Evolutionary conservation across 2,329 filamentous ascomycete genomes (phyloP).

Genomic region (Amylocarpus encephaloides): DNA sequence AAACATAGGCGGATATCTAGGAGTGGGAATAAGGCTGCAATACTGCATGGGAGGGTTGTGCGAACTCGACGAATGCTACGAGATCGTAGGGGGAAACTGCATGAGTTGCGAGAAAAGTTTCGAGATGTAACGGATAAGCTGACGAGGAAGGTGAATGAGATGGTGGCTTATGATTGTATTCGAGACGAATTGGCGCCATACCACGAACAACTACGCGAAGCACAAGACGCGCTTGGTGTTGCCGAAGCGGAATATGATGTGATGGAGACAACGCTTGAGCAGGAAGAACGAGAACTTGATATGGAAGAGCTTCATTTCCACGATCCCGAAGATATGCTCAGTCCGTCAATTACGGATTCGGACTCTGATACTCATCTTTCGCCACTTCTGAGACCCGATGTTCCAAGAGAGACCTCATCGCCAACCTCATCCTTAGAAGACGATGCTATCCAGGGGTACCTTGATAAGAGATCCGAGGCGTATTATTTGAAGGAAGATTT

Average conservation of each 20-base stretch:
- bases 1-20: conserved; percentile 8
- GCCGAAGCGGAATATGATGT: conserved; percentile 15
- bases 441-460: conserved; percentile 8
- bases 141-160: conserved; percentile 13
- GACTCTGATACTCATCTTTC: conserved; percentile 14
- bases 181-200: conserved; percentile 11
- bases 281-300: conserved; percentile 20
- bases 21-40: conserved; percentile 12
- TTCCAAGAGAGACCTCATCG: background rate
- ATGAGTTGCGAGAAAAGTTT: conserved; percentile 10
- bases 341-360: conserved; percentile 2
- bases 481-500: conserved; percentile 9
- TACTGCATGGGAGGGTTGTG: conserved; percentile 14
- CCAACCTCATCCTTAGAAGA: conserved; percentile 5
- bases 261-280: conserved; percentile 16
- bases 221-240: conserved; percentile 18
- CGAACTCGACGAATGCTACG: conserved; percentile 14
- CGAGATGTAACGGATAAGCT: conserved; percentile 13
- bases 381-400: conserved; percentile 11
- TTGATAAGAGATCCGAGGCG: conserved; percentile 6
- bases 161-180: conserved; percentile 12
- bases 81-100: conserved; percentile 9
- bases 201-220: conserved; percentile 14
- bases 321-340: conserved; percentile 7
- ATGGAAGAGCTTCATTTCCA: conserved; percentile 22